Evolutionary conservation across 495 filamentous ascomycete species (phyloP), one percentile per base, ranked within the genome.

Genomic region (Tuber calosporum): DNA sequence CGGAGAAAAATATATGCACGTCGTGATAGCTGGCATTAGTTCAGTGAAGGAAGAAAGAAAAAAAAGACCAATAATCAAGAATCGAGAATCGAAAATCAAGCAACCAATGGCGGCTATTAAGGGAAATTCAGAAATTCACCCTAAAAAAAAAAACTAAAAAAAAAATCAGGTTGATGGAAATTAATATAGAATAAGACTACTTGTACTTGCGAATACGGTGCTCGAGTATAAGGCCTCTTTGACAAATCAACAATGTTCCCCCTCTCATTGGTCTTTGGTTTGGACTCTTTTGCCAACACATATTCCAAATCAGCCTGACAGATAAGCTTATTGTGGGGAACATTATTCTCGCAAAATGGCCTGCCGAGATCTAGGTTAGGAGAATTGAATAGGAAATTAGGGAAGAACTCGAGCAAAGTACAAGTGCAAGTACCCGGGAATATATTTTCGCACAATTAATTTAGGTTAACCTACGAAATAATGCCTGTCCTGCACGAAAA

Each of bases 271-370:
- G 26, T 30, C 53, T 19, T 34, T 62, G 11, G 3, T 62, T 30
- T 19, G 26, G 13, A 17, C 53, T 34, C 26, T 62, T 34, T 62
- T 62, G 53, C 53, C 53, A 62, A 13, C 53, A 62, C 53, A 62
- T 17, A 62, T 62, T 62, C 34, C 53, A 26, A 62, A 62, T 62
- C 53, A 34, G 53, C 26, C 26, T 13, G 13, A 34, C 11, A 30
- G 53, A 62, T 62, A 62, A 62, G 53, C 53, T 62, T 62, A 62
- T 62, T 62, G 53, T 62, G 53, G 26, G 53, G 53, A 62, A 26
- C 53, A 34, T 62, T 34, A 30, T 62, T 34, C 30, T 62, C 53
- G 13, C 53, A 30, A 30, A 30, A 26, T 62, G 53, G 53, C 53
- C 53, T 30, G 53, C 26, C 17, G 3, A 62, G 53, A 62, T 62